Evolutionary conservation across 2,329 filamentous ascomycete genomes (phyloP).

Genomic region (Alternaria sp.): DNA sequence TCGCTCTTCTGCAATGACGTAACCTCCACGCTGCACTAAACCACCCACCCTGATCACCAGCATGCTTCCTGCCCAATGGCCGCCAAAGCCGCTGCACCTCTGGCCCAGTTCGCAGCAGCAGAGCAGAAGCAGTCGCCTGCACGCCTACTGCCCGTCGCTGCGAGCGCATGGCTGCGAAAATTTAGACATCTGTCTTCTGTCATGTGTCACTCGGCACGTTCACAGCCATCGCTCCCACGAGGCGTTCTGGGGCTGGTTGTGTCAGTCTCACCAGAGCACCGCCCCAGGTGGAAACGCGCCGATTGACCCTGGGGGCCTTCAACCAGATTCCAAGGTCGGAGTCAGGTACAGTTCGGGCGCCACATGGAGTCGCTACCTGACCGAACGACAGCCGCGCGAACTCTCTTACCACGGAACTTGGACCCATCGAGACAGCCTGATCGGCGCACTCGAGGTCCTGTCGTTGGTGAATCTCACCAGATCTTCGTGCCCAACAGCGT

Average conservation of each 20-base stretch:
- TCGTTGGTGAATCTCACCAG: slow-evolving; percentile 7
- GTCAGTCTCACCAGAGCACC: not conserved
- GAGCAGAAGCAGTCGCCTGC: not conserved
- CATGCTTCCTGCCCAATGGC: slow-evolving; percentile 18
- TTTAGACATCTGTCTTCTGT: slow-evolving; percentile 1
- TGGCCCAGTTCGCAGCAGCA: slow-evolving; percentile 15
- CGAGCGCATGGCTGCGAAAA: not conserved
- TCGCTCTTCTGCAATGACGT: slow-evolving; percentile 23
- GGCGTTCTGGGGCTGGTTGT: not conserved
- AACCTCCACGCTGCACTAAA: slow-evolving; percentile 13
- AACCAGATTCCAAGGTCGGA: slow-evolving; percentile 1
- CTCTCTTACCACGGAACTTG: not conserved
- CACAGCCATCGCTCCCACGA: not conserved
- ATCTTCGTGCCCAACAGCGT: slow-evolving; percentile 20
- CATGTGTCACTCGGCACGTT: slow-evolving; percentile 14
- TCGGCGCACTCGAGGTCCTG: slow-evolving; percentile 25
- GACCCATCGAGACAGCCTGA: slow-evolving; percentile 15
- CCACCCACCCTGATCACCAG: slow-evolving; percentile 16
- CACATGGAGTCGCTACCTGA: slow-evolving; percentile 15
- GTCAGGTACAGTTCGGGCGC: slow-evolving; percentile 13
- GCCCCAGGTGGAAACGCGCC: not conserved
- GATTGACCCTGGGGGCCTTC: not conserved
- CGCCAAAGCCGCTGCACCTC: slow-evolving; percentile 13
- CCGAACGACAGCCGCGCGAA: slow-evolving; percentile 18
- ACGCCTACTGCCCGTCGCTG: not conserved